Evolutionary conservation across 805 yeast species (phyloP), one percentile per base, ranked within the genome.

Genomic region (Maudiozyma serrabonitensis): DNA sequence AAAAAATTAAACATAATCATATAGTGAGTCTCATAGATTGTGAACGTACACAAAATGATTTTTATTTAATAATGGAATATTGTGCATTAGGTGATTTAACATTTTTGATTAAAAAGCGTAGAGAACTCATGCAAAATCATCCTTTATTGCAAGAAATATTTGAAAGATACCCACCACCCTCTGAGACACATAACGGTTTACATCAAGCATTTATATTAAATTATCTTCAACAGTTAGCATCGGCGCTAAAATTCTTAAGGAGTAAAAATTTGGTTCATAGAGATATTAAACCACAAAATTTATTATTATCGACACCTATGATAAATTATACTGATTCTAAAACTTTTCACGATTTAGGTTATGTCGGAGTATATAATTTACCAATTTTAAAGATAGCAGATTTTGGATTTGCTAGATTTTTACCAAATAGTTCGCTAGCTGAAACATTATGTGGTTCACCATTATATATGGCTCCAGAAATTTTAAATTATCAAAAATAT

Each of bases 371-470:
- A 51, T 85, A 91, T 81, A 95, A 87, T 57, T 72, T 93, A 53
- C 99, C 99, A 1, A 77, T 90, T 9, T 74, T 93, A 54, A 91
- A 91, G 66, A 82, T 93, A 52, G 99, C 99, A 12, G 99, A 93
- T 70, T 93, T 93, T 68, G 99, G 99, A 0, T 93, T 93, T 70
- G 99, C 99, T 5, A 75, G 98, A 53, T 87, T 90, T 62, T 74
- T 93, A 59, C 99, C 99, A 6, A 81, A 86, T 46, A 85, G 97
- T 1, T 83, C 96, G 1, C 75, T 93, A 79, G 98, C 98, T 1
- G 99, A 93, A 64, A 93, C 99, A 1, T 72, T 93, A 56, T 93
- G 99, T 74, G 99, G 99, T 1, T 87, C 96, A 11, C 99, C 99
- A 3, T 75, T 93, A 42, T 93, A 93, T 68, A 93, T 93, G 99